Evolutionary conservation across 23 red algal genomes (phyloP).

Genomic region (Gracilaria vermiculophylla): DNA sequence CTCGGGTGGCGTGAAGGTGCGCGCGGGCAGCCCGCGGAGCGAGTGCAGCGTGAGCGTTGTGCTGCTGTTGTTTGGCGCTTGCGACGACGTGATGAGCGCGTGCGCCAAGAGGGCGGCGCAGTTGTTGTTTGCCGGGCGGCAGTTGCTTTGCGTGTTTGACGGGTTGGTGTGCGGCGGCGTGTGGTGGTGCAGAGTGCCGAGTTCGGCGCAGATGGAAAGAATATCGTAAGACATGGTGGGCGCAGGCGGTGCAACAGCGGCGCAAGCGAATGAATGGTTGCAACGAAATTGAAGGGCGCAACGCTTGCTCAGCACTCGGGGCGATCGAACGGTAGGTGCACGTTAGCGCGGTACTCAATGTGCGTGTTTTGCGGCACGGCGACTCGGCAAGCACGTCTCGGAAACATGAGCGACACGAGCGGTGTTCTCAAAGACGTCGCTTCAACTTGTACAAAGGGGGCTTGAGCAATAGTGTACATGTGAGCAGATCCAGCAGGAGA

Average conservation of each 20-base stretch:
- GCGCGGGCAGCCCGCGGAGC: background rate
- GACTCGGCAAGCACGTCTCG: too few relatives aligned
- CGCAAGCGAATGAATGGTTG: too few relatives aligned
- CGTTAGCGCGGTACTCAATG: background rate
- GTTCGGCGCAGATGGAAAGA: background rate
- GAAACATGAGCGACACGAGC: too few relatives aligned
- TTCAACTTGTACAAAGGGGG: too few relatives aligned
- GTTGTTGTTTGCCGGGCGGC: background rate
- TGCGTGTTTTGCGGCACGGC: too few relatives aligned
- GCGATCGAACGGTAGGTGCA: too few relatives aligned
- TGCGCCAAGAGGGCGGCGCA: background rate
- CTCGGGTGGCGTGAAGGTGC: conserved; percentile 2
- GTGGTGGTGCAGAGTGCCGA: conserved; percentile 11
- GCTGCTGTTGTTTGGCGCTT: background rate
- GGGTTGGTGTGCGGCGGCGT: conserved; percentile 6
- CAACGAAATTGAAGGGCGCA: background rate
- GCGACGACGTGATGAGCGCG: background rate
- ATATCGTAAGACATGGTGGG: background rate
- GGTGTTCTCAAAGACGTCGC: too few relatives aligned
- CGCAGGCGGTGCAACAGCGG: background rate
- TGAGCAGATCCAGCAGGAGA: too few relatives aligned
- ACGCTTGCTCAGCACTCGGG: too few relatives aligned
- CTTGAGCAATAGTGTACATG: too few relatives aligned
- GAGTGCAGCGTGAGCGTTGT: background rate
- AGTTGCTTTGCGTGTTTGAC: background rate